Base-by-base conservation (phyloP, 257 asterid species). In the Leptodermis oblonga region DNA sequence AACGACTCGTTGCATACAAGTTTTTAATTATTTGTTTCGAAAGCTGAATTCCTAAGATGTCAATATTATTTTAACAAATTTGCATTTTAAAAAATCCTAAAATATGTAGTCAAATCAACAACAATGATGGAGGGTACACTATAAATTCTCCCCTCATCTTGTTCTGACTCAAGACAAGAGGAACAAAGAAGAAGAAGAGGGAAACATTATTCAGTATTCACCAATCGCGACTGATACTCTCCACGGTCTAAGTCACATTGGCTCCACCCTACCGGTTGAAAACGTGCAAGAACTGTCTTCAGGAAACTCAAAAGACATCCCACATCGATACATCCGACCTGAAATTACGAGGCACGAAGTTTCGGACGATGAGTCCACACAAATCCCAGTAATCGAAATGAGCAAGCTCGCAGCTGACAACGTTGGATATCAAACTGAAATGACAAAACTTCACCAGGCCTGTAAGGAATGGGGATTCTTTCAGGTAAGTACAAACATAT, bases 391-490 rank as follows among this genome's bases (percentile, higher is more conserved):
- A 4, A 74, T 78, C n/a, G 79, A 74, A 42, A 70, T 78, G 74
- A 53, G 49, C 74, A 78, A 65, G 37, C 74, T 78, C 33, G 46
- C 46, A 25, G n/a, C n/a, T 33, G 71, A 55, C 11, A 31, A 53
- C 12, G 36, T 49, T 14, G 62, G n/a, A 12, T 42, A 28, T 22
- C 46, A 23, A 39, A 26, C 63, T 28, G 74, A 78, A 39, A 56
- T 78, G 76, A 52, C 51, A 45, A 78, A 70, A 67, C 79, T 78
- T 74, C 82, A 78, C 22, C 62, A 65, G 6, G 79, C 82, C 0
- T 74, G 79, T 48, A 69, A 70, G 30, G 49, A 78, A 15, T 78
- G 82, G 82, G 79, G 82, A 23, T 78, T 78, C 71, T 78, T 78
- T 43, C 82, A 78, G 79, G 78, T 77, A 72, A 31, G 2, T 10